Percentiles rank a stretch among this genome's conserved stretches.
Evolutionary conservation across 2,329 filamentous ascomycete species (phyloP).

Genomic region (Neonectria sp.): DNA sequence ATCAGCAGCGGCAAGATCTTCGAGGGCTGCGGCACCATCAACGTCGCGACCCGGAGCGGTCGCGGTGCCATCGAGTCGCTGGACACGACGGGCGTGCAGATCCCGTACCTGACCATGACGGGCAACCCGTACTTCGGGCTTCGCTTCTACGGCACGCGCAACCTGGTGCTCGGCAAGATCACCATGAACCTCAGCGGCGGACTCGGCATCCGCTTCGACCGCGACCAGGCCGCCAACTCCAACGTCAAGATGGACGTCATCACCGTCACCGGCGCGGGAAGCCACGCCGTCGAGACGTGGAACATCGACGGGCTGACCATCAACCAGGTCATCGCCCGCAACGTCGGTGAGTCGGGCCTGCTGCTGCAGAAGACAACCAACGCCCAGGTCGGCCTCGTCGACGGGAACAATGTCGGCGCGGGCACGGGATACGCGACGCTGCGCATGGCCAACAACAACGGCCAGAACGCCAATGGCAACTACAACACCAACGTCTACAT

Average conservation of each 20-base stretch:
- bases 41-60: constrained; percentile 58
- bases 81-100: constrained; percentile 63
- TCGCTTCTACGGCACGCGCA: constrained; percentile 66
- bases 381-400: constrained; percentile 67
- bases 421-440: constrained; percentile 70
- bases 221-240: constrained; percentile 65
- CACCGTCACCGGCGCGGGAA: constrained; percentile 66
- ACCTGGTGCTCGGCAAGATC: constrained; percentile 65
- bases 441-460: constrained; percentile 71
- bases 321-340: constrained; percentile 65
- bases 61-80: constrained; percentile 69
- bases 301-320: constrained; percentile 70
- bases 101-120: constrained; percentile 71
- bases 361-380: constrained; percentile 69
- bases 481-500: constrained; percentile 68
- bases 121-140: constrained; percentile 72
- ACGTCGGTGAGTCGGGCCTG: constrained; percentile 71
- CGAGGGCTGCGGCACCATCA: constrained; percentile 71
- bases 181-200: constrained; percentile 69
- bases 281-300: constrained; percentile 72
- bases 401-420: constrained; percentile 67
- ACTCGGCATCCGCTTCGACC: constrained; percentile 71
- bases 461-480: constrained; percentile 61
- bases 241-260: constrained; percentile 69
- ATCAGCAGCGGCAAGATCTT: constrained; percentile 69